Base-by-base conservation (phyloP, 257 asterid genomes). In the Solanum etuberosum region DNA sequence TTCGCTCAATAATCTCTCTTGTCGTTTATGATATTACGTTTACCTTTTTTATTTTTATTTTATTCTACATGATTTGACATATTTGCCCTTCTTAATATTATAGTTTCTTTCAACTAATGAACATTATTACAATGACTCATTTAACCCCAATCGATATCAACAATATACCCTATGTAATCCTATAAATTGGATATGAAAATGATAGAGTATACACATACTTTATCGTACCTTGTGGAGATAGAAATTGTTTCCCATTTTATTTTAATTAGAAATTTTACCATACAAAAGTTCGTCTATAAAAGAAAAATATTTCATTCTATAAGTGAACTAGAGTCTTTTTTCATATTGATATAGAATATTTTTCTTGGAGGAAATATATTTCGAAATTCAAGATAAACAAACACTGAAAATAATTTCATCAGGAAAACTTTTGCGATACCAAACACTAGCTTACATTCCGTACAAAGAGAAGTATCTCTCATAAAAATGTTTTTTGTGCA, bases 101-200 rank as follows among this genome's bases (percentile, higher is more conserved):
- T 20, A 54, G 32, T n/a, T 25, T 63, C 70, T 63, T 48, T n/a
- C 7, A 63, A 63, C 13, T n/a, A 63, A 4, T 25, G 31, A 12
- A n/a, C 32, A 63, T 63, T 63, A 54, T n/a, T 25, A 63, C 11
- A n/a, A n/a, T 63, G 16, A 61, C 71, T 11, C 18, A n/a, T n/a
- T 25, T 5, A 10, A 11, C 16, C 6, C 13, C 32, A 5, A n/a
- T 0, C 11, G 20, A 20, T 20, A 20, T 20, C 11, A 54, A 7
- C 0, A 7, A 20, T 4, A 54, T 54, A 54, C 9, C 6, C 68
- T 0, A 3, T 9, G 13, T 59, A 59, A 9, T 59, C 3, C 5
- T 23, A 59, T 23, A 9, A 59, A 15, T 59, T 9, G 11, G 6
- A 21, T 59, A 9, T 9, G 15, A 0, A 0, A 9, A 59, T 3